Base-by-base conservation (phyloP, 306 rosid genomes). In the Vigna nakashimae region DNA sequence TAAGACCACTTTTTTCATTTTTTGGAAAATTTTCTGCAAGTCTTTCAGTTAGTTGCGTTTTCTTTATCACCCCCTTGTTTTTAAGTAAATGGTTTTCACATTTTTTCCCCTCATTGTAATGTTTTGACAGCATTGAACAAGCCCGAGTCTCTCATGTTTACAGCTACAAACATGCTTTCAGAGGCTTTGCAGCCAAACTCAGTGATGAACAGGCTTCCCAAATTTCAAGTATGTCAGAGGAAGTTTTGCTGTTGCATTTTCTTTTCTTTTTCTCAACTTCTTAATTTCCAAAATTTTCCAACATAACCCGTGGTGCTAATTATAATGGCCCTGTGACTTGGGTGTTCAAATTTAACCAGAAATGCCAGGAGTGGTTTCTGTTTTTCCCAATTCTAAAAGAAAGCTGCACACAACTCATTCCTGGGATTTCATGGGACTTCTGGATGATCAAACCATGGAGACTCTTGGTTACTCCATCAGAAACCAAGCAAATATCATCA, bases 381-480 rank as follows among this genome's bases (percentile, higher is more conserved):
- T 92, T 73, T 92, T 92, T 71, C 97, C 95, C 34, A 92, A 90
- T 85, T 65, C 65, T 49, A 92, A 84, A 80, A 90, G 96, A 83
- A 87, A 55, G 71, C 83, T 92, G 38, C 97, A 92, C 82, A 92
- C 97, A 48, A 92, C 97, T 62, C 97, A 92, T 84, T 92, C 97
- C 9, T 92, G 97, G 97, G 91, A 90, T 88, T 92, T 92, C 82
- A 92, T 92, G 97, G 97, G 97, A 26, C 93, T 92, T 79, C 43
- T 87, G 82, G 91, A 87, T 15, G 93, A 90, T 51, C 85, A 88
- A 78, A 90, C 93, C 38, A 79, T 88, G 91, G 91, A 87, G 86
- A 80, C 85, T 80, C 84, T 87, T 28, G 97, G 97, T 1, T 92
- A 74, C 67, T 86, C 89, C 70, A 86, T 89, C 57, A 87, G 73